phyloP scores from a whole-genome alignment of 1,139 yeast species.

The Geotrichum candidum region DNA sequence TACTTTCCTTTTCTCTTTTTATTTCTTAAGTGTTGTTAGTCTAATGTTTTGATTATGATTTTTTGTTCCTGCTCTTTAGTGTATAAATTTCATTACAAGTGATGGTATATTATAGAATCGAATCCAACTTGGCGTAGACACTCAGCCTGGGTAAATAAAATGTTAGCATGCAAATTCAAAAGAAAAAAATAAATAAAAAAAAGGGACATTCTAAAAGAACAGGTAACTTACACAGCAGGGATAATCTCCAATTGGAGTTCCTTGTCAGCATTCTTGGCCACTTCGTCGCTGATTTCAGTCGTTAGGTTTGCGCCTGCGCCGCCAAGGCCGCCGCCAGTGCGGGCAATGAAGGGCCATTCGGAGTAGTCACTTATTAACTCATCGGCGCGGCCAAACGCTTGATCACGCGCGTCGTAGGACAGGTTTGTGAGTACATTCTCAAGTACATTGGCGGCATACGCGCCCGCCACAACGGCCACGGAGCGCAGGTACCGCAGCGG shows the following conservation, averaged over 20 bases:
- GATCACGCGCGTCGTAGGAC: conserved; percentile 85
- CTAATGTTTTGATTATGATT: neutral
- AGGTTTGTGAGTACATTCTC: conserved; percentile 79
- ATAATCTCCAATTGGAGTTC: conserved; percentile 80
- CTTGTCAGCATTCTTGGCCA: conserved; percentile 48
- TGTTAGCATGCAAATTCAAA: conserved; percentile 43
- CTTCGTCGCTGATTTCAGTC: conserved; percentile 60
- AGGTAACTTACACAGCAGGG: conserved; percentile 63
- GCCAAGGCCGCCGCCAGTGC: conserved; percentile 43
- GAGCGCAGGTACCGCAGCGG: conserved; percentile 72
- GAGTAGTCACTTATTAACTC: conserved; percentile 77
- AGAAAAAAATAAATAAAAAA: conserved; percentile 21
- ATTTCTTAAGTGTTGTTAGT: neutral
- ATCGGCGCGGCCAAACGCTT: conserved; percentile 89
- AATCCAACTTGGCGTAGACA: conserved; percentile 36
- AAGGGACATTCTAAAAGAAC: neutral
- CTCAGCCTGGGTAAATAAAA: conserved; percentile 19
- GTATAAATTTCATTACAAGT: neutral
- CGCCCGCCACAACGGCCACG: conserved; percentile 75
- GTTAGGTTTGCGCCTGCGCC: conserved; percentile 76
- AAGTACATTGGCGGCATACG: conserved; percentile 92
- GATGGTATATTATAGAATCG: conserved; percentile 26
- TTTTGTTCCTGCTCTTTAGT: neutral
- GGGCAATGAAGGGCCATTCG: conserved; percentile 73
- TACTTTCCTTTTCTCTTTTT: neutral